Evolutionary conservation across 768 basidiomycete genomes (phyloP), one percentile per base, ranked within the genome.

Genomic region (button mushroom (Agaricus bisporus)): DNA sequence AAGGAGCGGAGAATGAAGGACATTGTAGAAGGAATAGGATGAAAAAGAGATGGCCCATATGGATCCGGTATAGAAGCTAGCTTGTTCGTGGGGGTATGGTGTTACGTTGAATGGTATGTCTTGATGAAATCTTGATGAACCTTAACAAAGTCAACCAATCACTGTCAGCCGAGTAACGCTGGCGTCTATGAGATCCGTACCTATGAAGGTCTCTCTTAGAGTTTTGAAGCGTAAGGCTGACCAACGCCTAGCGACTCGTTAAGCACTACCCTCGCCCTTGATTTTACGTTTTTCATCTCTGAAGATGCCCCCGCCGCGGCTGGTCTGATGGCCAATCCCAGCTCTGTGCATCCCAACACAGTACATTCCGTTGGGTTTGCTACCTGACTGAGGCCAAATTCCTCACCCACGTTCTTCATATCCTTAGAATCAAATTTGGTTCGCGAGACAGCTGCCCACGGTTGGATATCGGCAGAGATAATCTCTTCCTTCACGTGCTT

Each of bases 391-490:
- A 42, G 12, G 12, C 41, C 50, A 43, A 51, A 51, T 12, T 20
- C 15, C 3, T 32, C 12, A 26, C 42, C 26, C 11, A 35, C 50
- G 38, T 43, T 41, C 17, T 18, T 32, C 50, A 51, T 51, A 18
- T 6, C 42, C 17, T 15, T 20, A 12, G 20, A 17, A 35, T 51
- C 41, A n/a, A 28, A 51, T 11, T 35, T 44, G 5, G 29, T 18
- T 8, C 32, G n/a, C 15, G 18, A 43, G 6, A 11, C 22, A 8
- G 50, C 41, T 14, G 43, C 29, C 41, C 35, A 44, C 20, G 50
- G 50, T 29, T 51, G 41, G 6, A 51, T 20, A 28, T 51, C 50
- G 8, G 50, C 50, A 15, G 41, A 42, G 18, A 51, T 42, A 2
- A 37, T 15, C 4, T 29, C 28, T 5, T 17, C 50, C n/a, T 44